phyloP scores from a whole-genome alignment of 257 asterid species.

The Solanum paucissectum region DNA sequence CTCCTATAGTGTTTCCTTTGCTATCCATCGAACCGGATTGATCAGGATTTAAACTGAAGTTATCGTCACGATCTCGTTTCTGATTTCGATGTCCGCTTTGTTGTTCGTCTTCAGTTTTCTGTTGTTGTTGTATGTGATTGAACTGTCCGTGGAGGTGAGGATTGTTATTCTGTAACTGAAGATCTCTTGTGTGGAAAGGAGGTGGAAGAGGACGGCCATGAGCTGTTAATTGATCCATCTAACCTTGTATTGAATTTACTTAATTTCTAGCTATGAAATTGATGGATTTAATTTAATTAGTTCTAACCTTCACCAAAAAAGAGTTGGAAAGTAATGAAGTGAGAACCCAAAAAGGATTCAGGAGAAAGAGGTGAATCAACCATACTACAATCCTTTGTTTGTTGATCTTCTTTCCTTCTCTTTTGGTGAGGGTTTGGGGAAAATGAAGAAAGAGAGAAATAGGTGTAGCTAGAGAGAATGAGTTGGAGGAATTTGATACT shows the following conservation, averaged over 20 bases:
- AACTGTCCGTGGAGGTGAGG: slow-evolving; percentile 32
- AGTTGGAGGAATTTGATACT: slow-evolving; percentile 18
- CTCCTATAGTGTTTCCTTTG: slow-evolving; percentile 1
- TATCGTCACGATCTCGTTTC: slow-evolving; percentile 45
- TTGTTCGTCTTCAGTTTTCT: slow-evolving; percentile 39
- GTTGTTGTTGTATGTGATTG: slow-evolving; percentile 32
- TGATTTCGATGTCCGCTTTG: slow-evolving; percentile 23
- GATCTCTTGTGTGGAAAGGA: slow-evolving; percentile 62
- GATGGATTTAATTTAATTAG: too few relatives aligned
- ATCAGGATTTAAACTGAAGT: slow-evolving; percentile 5
- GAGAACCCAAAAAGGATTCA: slow-evolving; percentile 20
- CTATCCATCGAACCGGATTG: background rate
- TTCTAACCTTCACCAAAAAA: slow-evolving; percentile 18
- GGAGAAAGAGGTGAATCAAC: slow-evolving; percentile 8
- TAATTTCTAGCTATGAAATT: background rate
- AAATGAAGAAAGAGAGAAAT: background rate
- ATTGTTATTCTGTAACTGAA: slow-evolving; percentile 35
- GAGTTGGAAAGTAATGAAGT: slow-evolving; percentile 5
- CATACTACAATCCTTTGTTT: background rate
- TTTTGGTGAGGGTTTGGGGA: slow-evolving; percentile 5
- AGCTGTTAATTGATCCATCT: slow-evolving; percentile 64
- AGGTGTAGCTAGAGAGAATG: background rate
- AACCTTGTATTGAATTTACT: background rate
- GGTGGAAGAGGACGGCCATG: slow-evolving; percentile 87
- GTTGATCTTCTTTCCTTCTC: background rate